phyloP scores from a whole-genome alignment of 805 yeast species.

The Wickerhamomyces xylosicus region DNA sequence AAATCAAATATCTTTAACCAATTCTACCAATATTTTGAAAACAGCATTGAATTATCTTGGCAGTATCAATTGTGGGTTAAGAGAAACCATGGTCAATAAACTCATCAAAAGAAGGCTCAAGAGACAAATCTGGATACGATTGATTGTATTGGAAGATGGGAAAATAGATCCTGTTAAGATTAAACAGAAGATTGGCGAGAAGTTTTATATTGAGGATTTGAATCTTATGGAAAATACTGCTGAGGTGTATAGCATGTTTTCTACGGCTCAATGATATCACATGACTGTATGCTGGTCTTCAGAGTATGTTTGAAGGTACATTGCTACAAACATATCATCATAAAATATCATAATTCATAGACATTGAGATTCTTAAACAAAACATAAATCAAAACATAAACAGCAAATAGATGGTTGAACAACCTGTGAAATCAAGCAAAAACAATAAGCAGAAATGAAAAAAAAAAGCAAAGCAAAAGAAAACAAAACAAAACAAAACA shows the following conservation, averaged over 20 bases:
- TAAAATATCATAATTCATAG: no score
- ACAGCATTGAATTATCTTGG: constrained; percentile 11
- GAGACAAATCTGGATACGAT: constrained; percentile 15
- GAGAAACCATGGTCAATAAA: constrained; percentile 14
- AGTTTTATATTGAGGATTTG: neutral
- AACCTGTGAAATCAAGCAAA: no score
- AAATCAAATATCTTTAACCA: constrained; percentile 9
- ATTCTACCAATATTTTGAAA: constrained; percentile 14
- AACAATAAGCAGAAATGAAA: no score
- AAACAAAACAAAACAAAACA: no score
- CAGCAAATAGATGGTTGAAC: no score
- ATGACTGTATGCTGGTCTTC: no score
- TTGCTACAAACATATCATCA: no score
- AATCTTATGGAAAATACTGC: neutral
- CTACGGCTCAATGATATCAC: no score
- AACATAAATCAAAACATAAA: no score
- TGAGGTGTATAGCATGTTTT: neutral
- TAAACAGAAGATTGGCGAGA: neutral
- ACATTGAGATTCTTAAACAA: no score
- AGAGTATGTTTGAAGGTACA: no score
- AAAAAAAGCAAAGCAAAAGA: no score
- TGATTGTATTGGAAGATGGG: constrained; percentile 7
- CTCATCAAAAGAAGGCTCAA: constrained; percentile 12
- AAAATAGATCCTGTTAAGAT: neutral
- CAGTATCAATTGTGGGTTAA: constrained; percentile 16